A percentile compares a stretch with the other conserved stretches of the same genome.
Conservation (phyloP, 2,329 filamentous ascomycete species). For the Trichoderma citrinoviride region DNA sequence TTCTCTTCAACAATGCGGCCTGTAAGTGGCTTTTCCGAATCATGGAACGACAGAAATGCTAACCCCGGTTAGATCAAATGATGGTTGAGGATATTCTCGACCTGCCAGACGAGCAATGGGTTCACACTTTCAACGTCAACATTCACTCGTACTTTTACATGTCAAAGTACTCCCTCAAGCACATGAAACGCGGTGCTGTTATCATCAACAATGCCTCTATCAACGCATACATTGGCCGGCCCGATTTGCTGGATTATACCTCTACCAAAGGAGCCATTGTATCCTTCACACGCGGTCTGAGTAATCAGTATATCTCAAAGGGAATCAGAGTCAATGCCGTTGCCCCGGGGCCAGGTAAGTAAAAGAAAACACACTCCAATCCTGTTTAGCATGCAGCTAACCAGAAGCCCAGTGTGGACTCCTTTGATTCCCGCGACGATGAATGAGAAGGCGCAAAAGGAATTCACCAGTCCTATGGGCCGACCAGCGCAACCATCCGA, state of each 20-base stretch:
- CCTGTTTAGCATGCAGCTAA: not conserved
- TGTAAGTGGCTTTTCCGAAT: not conserved
- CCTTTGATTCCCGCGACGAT: slow-evolving; percentile 73
- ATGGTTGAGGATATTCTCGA: slow-evolving; percentile 39
- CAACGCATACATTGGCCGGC: slow-evolving; percentile 78
- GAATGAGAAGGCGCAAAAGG: slow-evolving; percentile 65
- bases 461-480: slow-evolving; percentile 73
- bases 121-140: slow-evolving; percentile 55
- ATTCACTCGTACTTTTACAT: slow-evolving; percentile 59
- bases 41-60: not conserved
- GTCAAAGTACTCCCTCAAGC: slow-evolving; percentile 54
- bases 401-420: slow-evolving; percentile 58
- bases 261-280: slow-evolving; percentile 76
- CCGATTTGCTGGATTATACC: slow-evolving; percentile 79
- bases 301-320: slow-evolving; percentile 68
- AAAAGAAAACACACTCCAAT: not conserved
- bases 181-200: slow-evolving; percentile 62
- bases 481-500: slow-evolving; percentile 77
- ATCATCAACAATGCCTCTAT: slow-evolving; percentile 87
- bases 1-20: slow-evolving; percentile 57
- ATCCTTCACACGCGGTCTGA: slow-evolving; percentile 73
- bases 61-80: slow-evolving; percentile 40
- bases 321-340: slow-evolving; percentile 77
- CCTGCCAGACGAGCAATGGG: slow-evolving; percentile 54
- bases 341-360: slow-evolving; percentile 63